Conservation (phyloP, 2,329 filamentous ascomycete genomes). For the Didymella lethalis region DNA sequence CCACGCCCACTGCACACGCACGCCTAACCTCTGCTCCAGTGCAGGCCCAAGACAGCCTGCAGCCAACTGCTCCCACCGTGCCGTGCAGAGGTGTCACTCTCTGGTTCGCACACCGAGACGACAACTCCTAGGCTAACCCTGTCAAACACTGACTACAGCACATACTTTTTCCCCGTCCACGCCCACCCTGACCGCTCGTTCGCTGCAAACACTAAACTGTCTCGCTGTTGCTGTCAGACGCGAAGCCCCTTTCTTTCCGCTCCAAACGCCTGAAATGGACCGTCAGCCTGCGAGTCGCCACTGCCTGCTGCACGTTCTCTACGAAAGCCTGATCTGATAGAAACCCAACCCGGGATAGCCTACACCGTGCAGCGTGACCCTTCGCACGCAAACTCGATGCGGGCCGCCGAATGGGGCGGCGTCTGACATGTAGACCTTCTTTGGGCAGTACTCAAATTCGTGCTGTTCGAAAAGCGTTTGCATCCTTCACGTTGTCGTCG, state of each 20-base stretch:
- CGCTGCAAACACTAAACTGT: not conserved
- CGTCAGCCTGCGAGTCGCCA: conserved; percentile 4
- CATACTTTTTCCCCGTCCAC: conserved; percentile 1
- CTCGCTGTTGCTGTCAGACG: not conserved
- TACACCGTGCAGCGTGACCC: not conserved
- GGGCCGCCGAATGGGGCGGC: conserved; percentile 2
- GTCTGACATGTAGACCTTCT: conserved; percentile 3
- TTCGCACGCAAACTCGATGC: conserved; percentile 8
- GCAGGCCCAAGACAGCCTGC: conserved; percentile 16
- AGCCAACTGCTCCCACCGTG: conserved; percentile 7
- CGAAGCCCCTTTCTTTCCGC: conserved; percentile 5
- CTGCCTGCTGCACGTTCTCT: conserved; percentile 9
- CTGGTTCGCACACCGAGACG: not conserved
- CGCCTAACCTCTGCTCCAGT: conserved; percentile 23
- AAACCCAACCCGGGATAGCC: conserved; percentile 5
- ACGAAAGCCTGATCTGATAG: conserved; percentile 15
- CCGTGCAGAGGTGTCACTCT: conserved; percentile 9
- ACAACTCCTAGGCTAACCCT: conserved; percentile 16
- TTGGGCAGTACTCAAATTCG: not conserved
- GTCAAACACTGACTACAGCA: conserved; percentile 1
- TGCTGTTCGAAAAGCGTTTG: not conserved
- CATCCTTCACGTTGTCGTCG: not conserved
- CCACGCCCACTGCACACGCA: conserved; percentile 16
- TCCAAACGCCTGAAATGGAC: conserved; percentile 1
- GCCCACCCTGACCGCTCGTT: not conserved